Evolutionary conservation across 1,139 yeast species (phyloP), one percentile per base, ranked within the genome.

Genomic region (Citeromyces siamensis): DNA sequence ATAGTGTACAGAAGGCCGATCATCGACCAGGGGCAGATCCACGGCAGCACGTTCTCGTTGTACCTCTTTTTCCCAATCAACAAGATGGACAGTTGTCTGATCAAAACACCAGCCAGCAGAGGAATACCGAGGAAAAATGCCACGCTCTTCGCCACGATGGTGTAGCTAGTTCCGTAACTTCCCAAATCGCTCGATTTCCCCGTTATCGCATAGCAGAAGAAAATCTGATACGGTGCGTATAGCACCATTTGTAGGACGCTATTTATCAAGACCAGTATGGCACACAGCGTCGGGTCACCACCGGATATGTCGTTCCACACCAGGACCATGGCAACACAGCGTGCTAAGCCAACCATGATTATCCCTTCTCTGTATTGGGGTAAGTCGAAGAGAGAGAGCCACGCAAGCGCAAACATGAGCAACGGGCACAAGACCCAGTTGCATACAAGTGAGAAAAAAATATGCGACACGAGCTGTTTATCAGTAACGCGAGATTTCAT

Each of bases 281-380:
- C 76, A 53, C 81, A 74, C 37, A 69, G 54, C 27, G 61, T 60
- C 35, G 54, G 52, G 46, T 71, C 75, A 4, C 80, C 81, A 12
- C 56, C 63, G 2, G 78, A 73, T 14, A 74, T 57, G 18, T 68
- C 66, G 46, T 69, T 73, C 81, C 80, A 74, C n/a, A 73, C 51
- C 35, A 74, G 52, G 1, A 73, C 78, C 80, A 74, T 74, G 20
- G 80, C 80, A 44, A 74, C 71, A 49, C 81, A 74, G 40, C 81
- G 51, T 3, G 78, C 80, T 33, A 69, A 45, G 1, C 81, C 81
- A 35, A 74, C 71, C 67, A 74, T 63, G 32, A 74, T 70, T 5
- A 74, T 58, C 1, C 81, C 80, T 26, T 56, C 56, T 37, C 80
- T 56, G 38, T 67, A 67, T 40, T 70, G 79, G 5, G 54, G 55